These are phyloP conservation scores for Scleroderma citrinum DNA, from an alignment of 768 basidiomycete genomes.

Conservation along the genomic window DNA sequence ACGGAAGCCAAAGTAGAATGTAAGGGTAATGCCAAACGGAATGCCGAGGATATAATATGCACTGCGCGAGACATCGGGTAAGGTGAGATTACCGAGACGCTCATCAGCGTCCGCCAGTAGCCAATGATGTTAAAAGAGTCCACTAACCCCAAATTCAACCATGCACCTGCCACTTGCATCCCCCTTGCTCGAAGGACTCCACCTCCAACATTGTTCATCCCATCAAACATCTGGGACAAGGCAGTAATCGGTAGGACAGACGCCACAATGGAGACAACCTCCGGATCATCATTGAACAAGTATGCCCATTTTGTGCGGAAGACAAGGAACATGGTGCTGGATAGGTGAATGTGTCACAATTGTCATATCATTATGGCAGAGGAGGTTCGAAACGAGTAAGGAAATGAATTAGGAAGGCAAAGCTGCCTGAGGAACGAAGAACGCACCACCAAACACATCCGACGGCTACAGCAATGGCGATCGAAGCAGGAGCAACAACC, in stretches of 20 bases:
- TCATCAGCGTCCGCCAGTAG: too few species aligned
- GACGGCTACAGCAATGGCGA: constrained; percentile 60
- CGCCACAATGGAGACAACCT: constrained; percentile 47
- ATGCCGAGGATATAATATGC: constrained; percentile 83
- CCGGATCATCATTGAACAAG: constrained; percentile 66
- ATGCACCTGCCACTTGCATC: constrained; percentile 45
- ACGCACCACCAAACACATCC: constrained; percentile 58
- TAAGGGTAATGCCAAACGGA: constrained; percentile 74
- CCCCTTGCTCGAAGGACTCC: constrained; percentile 83
- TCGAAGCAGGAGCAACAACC: constrained; percentile 55
- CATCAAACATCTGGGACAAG: constrained; percentile 84
- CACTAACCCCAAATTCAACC: not conserved
- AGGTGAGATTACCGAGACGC: too few species aligned
- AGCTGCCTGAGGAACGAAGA: too few species aligned
- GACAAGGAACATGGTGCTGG: constrained; percentile 46
- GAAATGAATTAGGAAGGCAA: too few species aligned
- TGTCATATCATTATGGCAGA: too few species aligned
- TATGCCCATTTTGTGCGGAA: constrained; percentile 67
- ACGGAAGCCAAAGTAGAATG: constrained; percentile 52
- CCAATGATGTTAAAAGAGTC: not conserved
- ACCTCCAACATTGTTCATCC: constrained; percentile 54
- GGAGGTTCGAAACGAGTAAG: too few species aligned
- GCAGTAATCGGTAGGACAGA: constrained; percentile 69
- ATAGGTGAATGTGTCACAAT: too few species aligned
- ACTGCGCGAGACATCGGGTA: constrained; percentile 23